Evolutionary conservation across 139 green algal species (phyloP).

Genomic region (Micractinium conductrix): DNA sequence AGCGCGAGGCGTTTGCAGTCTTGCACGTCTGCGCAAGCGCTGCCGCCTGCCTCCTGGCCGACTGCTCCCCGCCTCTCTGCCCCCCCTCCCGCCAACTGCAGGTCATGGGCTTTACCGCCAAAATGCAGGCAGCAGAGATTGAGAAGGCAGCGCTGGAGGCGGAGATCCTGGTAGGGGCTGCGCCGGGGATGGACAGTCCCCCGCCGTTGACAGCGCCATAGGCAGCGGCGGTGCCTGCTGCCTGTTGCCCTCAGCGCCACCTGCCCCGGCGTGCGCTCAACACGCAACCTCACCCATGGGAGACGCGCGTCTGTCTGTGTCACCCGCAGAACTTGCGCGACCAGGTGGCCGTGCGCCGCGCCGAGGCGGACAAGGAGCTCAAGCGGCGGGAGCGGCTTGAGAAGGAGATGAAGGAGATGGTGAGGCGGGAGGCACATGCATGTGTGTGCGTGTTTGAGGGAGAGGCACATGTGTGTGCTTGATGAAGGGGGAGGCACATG

Average conservation of each 20-base stretch:
- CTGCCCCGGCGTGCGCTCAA: too few relatives aligned
- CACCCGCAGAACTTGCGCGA: constrained; percentile 67
- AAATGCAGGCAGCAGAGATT: constrained; percentile 68
- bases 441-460: too few relatives aligned
- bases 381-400: constrained; percentile 43
- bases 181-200: too few relatives aligned
- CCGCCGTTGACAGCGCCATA: too few relatives aligned
- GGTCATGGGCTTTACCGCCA: constrained; percentile 72
- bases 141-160: constrained; percentile 72
- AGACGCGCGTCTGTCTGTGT: too few relatives aligned
- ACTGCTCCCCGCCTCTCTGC: background rate
- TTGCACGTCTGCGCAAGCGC: background rate
- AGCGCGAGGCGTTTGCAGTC: background rate
- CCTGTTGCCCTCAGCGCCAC: too few relatives aligned
- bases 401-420: constrained; percentile 73
- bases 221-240: too few relatives aligned
- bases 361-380: constrained; percentile 73
- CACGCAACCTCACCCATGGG: too few relatives aligned
- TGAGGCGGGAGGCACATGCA: too few relatives aligned
- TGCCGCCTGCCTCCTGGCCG: background rate
- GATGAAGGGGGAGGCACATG: too few relatives aligned
- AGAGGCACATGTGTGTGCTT: too few relatives aligned
- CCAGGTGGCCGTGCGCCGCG: constrained; percentile 65
- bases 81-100: background rate
- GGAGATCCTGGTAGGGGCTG: constrained; percentile 56